Evolutionary conservation across 1,284 basidiomycete genomes (phyloP), one percentile per base, ranked within the genome.

Genomic region (Macrocybe sp.): DNA sequence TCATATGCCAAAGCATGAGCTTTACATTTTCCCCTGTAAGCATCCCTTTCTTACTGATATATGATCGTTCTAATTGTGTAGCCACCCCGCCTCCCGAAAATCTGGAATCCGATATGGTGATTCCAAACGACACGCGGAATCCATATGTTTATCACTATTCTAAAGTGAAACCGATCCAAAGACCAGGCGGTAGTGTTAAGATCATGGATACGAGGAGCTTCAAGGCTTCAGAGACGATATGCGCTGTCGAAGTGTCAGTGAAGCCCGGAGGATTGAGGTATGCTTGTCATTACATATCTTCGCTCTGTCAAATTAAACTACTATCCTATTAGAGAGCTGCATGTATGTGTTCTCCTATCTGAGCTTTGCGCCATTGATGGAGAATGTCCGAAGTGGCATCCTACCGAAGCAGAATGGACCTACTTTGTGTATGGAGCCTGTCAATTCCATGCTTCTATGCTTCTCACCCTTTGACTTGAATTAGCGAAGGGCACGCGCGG

Each of bases 331-430:
- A 75, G 69, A 48, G 79, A 81, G 55, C 68, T 81, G 50, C 79
- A 82, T 50, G 79, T 81, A 49, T 61, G 49, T 11, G 72, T 62
- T 62, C 12, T 46, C 59, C 50, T 14, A 14, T 31, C 16, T 44
- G 42, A 37, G 37, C 14, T n/a, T 32, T n/a, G 35, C 8, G 28
- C 29, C 30, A 33, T 35, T 41, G 11, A 42, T 10, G 36, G 22
- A 38, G 16, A 9, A 12, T 11, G 30, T 9, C 9, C 33, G 28
- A 58, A 85, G 76, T 87, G 84, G 83, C 84, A 86, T 60, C 82
- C 83, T 4, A 85, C 79, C 33, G 70, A 81, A 57, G 74, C 77
- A 49, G 81, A 84, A 63, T 84, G 81, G 81, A 74, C 69, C 35
- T 81, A 74, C 59, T 79, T 64, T 58, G 48, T 73, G 71, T 72